Evolutionary conservation across 2,329 filamentous ascomycete genomes (phyloP).

Genomic region (Diaporthe velutina): DNA sequence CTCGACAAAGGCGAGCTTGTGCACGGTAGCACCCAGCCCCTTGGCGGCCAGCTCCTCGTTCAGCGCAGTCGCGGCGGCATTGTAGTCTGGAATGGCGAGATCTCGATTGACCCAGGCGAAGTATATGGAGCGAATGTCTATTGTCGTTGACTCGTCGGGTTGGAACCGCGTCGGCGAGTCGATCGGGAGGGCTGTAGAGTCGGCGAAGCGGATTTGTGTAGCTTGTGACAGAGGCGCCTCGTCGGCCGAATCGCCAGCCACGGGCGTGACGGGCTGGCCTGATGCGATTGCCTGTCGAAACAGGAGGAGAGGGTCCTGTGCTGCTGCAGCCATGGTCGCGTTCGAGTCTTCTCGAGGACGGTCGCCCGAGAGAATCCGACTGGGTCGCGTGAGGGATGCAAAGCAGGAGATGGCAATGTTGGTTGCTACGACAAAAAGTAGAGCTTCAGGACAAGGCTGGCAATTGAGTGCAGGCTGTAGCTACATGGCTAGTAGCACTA

Average conservation of each 20-base stretch:
- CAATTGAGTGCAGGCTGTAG: constrained; percentile 2
- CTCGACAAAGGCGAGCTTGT: constrained; percentile 93
- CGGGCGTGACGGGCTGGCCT: constrained; percentile 77
- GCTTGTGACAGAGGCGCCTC: constrained; percentile 79
- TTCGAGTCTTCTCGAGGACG: background rate
- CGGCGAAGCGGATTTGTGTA: constrained; percentile 82
- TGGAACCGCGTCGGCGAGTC: constrained; percentile 83
- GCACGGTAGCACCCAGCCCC: constrained; percentile 76
- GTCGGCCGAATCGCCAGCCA: constrained; percentile 73
- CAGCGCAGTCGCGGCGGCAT: constrained; percentile 82
- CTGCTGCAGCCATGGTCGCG: constrained; percentile 66
- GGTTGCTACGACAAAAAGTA: background rate
- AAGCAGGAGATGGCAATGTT: background rate
- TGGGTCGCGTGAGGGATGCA: background rate
- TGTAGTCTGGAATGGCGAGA: constrained; percentile 90
- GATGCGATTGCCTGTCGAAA: constrained; percentile 86
- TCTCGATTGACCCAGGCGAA: constrained; percentile 97
- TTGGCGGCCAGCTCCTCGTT: constrained; percentile 75
- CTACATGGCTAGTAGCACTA: background rate
- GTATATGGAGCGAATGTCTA: constrained; percentile 94
- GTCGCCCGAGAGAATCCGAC: background rate
- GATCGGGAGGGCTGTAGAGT: constrained; percentile 75
- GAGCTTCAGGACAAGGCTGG: background rate
- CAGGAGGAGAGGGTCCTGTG: constrained; percentile 83
- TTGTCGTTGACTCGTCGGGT: constrained; percentile 76